Percentiles rank a stretch among this genome's conserved stretches.
Evolutionary conservation across 1,139 yeast species (phyloP).

Genomic region (Taiozyma sp.): DNA sequence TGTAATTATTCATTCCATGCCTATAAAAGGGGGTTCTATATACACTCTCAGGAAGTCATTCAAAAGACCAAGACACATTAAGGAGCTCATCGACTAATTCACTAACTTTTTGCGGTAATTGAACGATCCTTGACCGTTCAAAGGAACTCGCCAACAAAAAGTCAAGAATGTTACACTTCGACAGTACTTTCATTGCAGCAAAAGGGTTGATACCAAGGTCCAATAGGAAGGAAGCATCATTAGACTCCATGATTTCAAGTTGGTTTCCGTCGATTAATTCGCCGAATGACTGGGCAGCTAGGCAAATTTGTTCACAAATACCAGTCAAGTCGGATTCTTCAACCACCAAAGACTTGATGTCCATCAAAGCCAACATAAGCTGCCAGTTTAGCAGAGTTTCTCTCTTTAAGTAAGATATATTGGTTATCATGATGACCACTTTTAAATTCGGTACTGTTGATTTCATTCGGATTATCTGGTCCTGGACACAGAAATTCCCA

Average conservation of each 20-base stretch:
- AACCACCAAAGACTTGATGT: constrained; percentile 1
- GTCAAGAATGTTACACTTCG: background rate
- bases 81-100: background rate
- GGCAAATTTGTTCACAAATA: background rate
- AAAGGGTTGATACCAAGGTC: constrained; percentile 16
- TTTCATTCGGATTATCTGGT: constrained; percentile 1
- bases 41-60: background rate
- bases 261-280: background rate
- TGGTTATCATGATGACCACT: constrained; percentile 5
- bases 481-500: constrained; percentile 8
- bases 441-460: constrained; percentile 1
- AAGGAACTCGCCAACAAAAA: background rate
- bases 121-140: background rate
- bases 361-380: constrained; percentile 9
- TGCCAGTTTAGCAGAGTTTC: constrained; percentile 12
- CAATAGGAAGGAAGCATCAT: constrained; percentile 5
- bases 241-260: constrained; percentile 1
- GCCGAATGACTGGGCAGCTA: background rate
- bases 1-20: background rate
- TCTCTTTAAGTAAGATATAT: background rate
- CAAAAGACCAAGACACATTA: background rate
- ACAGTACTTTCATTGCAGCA: background rate
- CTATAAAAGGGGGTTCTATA: background rate
- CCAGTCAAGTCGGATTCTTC: background rate
- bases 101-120: background rate